A percentile compares a stretch with the other conserved stretches of the same genome.
phyloP scores from a whole-genome alignment of 768 basidiomycete genomes.

The Suillus alpinus region DNA sequence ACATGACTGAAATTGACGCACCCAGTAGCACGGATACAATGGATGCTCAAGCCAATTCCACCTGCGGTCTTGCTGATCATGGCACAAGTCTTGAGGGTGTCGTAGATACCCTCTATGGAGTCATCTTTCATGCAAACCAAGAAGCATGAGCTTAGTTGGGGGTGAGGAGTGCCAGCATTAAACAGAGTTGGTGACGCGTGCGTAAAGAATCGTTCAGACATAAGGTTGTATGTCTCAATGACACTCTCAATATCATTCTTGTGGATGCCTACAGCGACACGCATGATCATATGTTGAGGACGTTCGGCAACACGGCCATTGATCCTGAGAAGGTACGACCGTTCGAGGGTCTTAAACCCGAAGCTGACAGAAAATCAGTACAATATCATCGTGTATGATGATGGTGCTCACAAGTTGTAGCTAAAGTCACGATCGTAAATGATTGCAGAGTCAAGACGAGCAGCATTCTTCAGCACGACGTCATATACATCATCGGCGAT shows the following conservation, averaged over 20 bases:
- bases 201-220: conserved; percentile 98
- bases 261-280: conserved; percentile 97
- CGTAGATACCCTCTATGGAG: conserved; percentile 98
- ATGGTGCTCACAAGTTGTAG: conserved; percentile 79
- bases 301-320: conserved; percentile 94
- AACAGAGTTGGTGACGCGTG: conserved; percentile 98
- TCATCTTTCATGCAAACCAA: conserved; percentile 98
- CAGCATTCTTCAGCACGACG: conserved; percentile 76
- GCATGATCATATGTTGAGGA: conserved; percentile 99
- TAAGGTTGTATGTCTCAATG: conserved; percentile 90
- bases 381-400: background rate
- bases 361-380: conserved; percentile 51
- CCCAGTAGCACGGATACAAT: conserved; percentile 96
- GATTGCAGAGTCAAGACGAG: conserved; percentile 85
- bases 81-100: conserved; percentile 95
- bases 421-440: conserved; percentile 98
- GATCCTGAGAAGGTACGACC: conserved; percentile 93
- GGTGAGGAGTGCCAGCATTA: conserved; percentile 94
- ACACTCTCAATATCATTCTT: conserved; percentile 85
- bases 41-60: conserved; percentile 94
- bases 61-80: conserved; percentile 99
- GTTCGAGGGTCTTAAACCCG: conserved; percentile 99
- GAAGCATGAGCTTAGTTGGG: conserved; percentile 97
- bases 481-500: conserved; percentile 87
- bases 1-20: conserved; percentile 34